phyloP scores from a whole-genome alignment of 1,284 basidiomycete genomes.

The Rhodotorula sp. region DNA sequence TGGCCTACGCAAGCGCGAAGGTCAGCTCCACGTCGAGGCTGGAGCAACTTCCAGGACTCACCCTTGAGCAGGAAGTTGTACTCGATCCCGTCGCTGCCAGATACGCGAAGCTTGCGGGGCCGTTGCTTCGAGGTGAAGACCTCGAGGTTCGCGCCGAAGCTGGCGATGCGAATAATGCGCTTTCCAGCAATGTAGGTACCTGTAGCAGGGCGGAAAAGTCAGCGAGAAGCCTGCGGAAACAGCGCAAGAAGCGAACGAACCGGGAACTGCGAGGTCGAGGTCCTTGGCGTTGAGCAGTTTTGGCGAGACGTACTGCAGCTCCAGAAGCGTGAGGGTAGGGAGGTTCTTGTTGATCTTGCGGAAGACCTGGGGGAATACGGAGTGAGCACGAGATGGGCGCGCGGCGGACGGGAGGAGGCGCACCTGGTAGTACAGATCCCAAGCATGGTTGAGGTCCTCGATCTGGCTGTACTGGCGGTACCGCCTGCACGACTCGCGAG shows the following conservation, averaged over 20 bases:
- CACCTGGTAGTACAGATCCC: slow-evolving; percentile 94
- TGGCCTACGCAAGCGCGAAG: slow-evolving; percentile 61
- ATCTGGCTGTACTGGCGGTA: slow-evolving; percentile 85
- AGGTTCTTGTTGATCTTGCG: slow-evolving; percentile 94
- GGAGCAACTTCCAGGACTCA: slow-evolving; percentile 42
- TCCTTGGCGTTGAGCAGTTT: slow-evolving; percentile 83
- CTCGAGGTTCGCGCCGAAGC: slow-evolving; percentile 79
- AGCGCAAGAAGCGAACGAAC: slow-evolving; percentile 29
- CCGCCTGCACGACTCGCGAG: slow-evolving; percentile 84
- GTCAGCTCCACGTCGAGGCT: slow-evolving; percentile 2
- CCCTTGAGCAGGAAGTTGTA: slow-evolving; percentile 95
- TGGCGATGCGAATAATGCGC: slow-evolving; percentile 76
- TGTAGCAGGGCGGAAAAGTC: neutral
- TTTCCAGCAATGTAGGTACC: slow-evolving; percentile 86
- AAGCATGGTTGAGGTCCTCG: slow-evolving; percentile 93
- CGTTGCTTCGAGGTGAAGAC: slow-evolving; percentile 99
- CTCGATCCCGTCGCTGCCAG: slow-evolving; percentile 88
- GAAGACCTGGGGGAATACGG: slow-evolving; percentile 67
- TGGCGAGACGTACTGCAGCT: slow-evolving; percentile 97
- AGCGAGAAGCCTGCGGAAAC: neutral
- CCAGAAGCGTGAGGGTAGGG: slow-evolving; percentile 83
- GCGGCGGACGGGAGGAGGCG: slow-evolving; percentile 43
- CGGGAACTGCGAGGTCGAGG: slow-evolving; percentile 91
- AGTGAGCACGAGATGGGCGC: too few species aligned
- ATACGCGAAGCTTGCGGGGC: slow-evolving; percentile 82